Evolutionary conservation across 305 asterid genomes (phyloP), one percentile per base, ranked within the genome.

Genomic region (Lippia alba): DNA sequence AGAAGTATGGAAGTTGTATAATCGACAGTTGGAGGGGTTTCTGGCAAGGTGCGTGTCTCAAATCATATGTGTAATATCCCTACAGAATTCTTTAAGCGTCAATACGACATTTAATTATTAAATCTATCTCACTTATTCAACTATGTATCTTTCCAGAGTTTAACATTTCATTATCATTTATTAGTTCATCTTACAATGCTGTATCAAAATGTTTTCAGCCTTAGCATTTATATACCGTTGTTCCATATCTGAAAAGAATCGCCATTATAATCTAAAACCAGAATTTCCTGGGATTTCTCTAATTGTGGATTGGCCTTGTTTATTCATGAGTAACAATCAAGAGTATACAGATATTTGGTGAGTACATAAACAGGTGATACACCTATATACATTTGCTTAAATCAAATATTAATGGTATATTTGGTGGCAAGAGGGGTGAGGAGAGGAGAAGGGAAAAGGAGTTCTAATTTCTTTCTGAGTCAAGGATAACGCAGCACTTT

Each of bases 1-100:
- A 56, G 99, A 94, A 66, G 87, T 84, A 54, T 94, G 97, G 97
- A 94, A 91, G 87, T 45, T 82, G 79, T 86, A 90, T 79, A 91
- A 94, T 75, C 90, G 84, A 78, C 89, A 78, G 67, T 69, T 91
- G 89, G 97, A 91, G 80, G 96, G 90, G 56, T 81, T 83, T 77
- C 76, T 87, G 65, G 78, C 97, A 75, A 90, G 97, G 99, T 91
- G 74, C 70, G 70, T 49, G 69, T 24, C 30, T 61, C 62, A 50
- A 14, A 50, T 10, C 60, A 39, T 59, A 11, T 69, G 56, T 65
- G 54, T 44, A 36, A 55, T 73, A 46, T 64, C 39, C 57, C 49
- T 34, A 6, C 16, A 34, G 18, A 64, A 32, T 14, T 33, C 40
- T 20, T 58, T 48, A 50, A 65, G 50, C 57, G 55, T 48, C 59